Evolutionary conservation across 176 grass and related monocot species (phyloP), one percentile per base, ranked within the genome.

Genomic region (Olyra latifolia): DNA sequence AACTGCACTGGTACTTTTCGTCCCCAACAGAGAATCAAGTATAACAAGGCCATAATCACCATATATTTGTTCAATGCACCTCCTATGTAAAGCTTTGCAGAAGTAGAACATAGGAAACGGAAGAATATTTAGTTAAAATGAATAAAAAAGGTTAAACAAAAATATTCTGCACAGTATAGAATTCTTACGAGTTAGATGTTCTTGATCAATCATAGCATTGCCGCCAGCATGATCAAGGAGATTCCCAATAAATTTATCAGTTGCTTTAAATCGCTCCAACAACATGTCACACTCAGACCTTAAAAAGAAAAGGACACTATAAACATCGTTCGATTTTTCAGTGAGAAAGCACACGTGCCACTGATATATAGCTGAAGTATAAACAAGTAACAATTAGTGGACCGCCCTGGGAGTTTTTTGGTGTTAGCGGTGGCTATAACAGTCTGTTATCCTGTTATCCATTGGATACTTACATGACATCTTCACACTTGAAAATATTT

Each of bases 271-370:
- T 39, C 64, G 27, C n/a, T 88, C 55, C 64, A 84, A 14, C 53
- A 91, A 15, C 65, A 91, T 60, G 58, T 91, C 85, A 50, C 65
- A 77, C 71, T 91, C 85, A 85, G 65, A 91, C 81, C 89, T 91
- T 40, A 47, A 42, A 63, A 57, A 43, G 10, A 76, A 77, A 49
- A 29, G 27, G 13, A 19, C 35, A 77, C 15, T 69, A 17, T 8
- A 66, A 74, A 73, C 44, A 53, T 16, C 23, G 30, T 74, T 28
- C 32, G 15, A 11, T n/a, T 69, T 20, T 73, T 60, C 10, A 28
- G 14, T 46, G 40, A 58, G 17, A 7, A 35, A 35, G 32, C 32
- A 35, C 32, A 35, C 4, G 32, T 35, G 32, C 32, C 32, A 35
- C 32, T 35, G 4, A 35, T 35, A n/a, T n/a, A n/a, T n/a, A 4